Conservation (phyloP, 345 rosid genomes). For the Linum usitatissimum region DNA sequence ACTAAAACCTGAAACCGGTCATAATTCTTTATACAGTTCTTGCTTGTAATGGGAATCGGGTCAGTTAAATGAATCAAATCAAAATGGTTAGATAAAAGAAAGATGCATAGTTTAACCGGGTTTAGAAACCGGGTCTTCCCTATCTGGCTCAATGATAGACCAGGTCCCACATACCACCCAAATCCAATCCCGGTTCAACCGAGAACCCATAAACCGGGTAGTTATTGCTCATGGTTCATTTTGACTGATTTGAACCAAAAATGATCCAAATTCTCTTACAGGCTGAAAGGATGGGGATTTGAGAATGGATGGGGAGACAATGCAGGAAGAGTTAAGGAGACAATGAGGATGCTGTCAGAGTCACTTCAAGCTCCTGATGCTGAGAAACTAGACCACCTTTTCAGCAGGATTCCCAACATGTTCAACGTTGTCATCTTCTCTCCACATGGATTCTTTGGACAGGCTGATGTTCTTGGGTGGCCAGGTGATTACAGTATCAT, state of each 20-base stretch:
- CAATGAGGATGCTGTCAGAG: constrained; percentile 43
- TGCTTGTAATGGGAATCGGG: no score
- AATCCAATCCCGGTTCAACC: no score
- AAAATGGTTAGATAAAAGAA: not conserved
- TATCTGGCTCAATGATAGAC: no score
- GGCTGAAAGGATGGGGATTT: constrained; percentile 41
- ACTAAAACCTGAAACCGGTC: no score
- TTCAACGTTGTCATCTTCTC: constrained; percentile 82
- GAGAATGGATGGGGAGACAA: constrained; percentile 64
- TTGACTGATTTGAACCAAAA: no score
- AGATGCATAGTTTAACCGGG: no score
- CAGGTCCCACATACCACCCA: no score
- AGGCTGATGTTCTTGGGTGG: constrained; percentile 91
- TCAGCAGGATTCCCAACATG: constrained; percentile 62
- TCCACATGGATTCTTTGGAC: constrained; percentile 89
- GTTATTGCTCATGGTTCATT: no score
- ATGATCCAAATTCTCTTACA: constrained; percentile 11
- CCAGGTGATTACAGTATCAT: constrained; percentile 31
- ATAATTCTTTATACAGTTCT: no score
- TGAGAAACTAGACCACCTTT: constrained; percentile 40
- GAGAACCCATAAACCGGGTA: no score
- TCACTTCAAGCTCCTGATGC: constrained; percentile 45
- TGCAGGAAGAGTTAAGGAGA: constrained; percentile 36
- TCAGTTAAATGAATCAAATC: no score
- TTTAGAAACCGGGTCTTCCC: no score